Evolutionary conservation across 768 basidiomycete species (phyloP).

Genomic region (Boletus huronensis): DNA sequence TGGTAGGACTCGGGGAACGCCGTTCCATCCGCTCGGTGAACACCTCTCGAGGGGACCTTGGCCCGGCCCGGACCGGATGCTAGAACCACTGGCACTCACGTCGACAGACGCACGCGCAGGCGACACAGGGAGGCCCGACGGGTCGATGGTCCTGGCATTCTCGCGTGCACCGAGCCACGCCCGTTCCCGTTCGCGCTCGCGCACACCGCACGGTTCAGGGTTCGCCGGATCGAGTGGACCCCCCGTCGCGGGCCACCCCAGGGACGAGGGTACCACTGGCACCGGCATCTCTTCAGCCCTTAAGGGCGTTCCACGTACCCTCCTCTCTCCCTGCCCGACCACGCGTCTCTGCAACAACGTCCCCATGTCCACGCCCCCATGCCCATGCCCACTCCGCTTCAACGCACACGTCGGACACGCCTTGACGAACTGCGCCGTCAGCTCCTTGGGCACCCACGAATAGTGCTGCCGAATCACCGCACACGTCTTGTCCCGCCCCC

Average conservation of each 20-base stretch:
- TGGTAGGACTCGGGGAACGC: neutral
- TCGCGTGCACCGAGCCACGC: neutral
- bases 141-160: neutral
- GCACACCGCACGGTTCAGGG: constrained; percentile 13
- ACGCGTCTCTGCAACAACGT: neutral
- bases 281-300: neutral
- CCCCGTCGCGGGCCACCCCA: constrained; percentile 21
- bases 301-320: neutral
- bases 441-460: constrained; percentile 82
- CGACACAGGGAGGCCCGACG: neutral
- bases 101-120: neutral
- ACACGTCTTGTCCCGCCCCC: constrained; percentile 78
- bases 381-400: constrained; percentile 40
- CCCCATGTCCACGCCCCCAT: constrained; percentile 2
- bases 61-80: neutral
- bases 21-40: constrained; percentile 2
- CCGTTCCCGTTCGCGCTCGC: constrained; percentile 1
- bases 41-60: neutral
- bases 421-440: constrained; percentile 75
- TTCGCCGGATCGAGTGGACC: constrained; percentile 28
- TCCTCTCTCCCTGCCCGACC: neutral
- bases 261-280: neutral
- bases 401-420: constrained; percentile 71
- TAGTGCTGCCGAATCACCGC: constrained; percentile 63
- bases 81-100: neutral